Base-by-base conservation (phyloP, 163 green algal genomes). In the Chlorella variabilis region DNA sequence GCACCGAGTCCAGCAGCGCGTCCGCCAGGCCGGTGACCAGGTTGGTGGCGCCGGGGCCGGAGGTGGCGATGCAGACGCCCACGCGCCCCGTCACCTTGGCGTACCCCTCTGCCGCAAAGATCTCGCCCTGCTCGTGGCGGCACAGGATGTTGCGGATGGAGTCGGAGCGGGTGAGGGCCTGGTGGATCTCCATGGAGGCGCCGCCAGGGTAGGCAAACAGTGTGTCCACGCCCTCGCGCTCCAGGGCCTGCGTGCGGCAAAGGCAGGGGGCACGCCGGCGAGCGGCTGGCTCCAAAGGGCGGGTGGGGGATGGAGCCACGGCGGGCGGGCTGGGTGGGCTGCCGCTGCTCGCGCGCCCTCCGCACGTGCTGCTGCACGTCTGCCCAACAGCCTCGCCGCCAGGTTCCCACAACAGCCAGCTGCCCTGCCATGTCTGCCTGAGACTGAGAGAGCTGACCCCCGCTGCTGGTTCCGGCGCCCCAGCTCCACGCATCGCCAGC, bases 81-180 rank as follows among this genome's bases (percentile, higher is more conserved):
- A 99, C 96, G 7, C 91, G 83, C 21, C 97, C 97, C 1, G 96
- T 98, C 23, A 90, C 89, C 89, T 99, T 99, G 77, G 94, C 97
- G 83, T 97, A 99, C 4, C 97, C 97, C 92, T 99, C 97, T n/a
- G 97, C 97, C 33, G 97, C 97, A 87, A 99, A 99, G 63, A 99
- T 96, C 89, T 99, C 97, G 51, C 97, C 97, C 92, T 98, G 95
- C 87, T 99, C 97, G 82, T 99, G 97, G 20, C 97, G 88, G 91
- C 97, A 99, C 21, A 99, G 92, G 81, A 98, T 95, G 91, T 99
- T 99, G 33, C 84, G 77, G 59, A 99, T 95, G 42, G 69, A 91
- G 31, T 91, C 77, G 20, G 88, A 96, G 56, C 95, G 90, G 11
- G 97, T 99, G 6, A 99, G 91, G 0, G 97, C 96, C 90, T 99